phyloP scores from a whole-genome alignment of 768 basidiomycete genomes.

The Agrocybe pediades region DNA sequence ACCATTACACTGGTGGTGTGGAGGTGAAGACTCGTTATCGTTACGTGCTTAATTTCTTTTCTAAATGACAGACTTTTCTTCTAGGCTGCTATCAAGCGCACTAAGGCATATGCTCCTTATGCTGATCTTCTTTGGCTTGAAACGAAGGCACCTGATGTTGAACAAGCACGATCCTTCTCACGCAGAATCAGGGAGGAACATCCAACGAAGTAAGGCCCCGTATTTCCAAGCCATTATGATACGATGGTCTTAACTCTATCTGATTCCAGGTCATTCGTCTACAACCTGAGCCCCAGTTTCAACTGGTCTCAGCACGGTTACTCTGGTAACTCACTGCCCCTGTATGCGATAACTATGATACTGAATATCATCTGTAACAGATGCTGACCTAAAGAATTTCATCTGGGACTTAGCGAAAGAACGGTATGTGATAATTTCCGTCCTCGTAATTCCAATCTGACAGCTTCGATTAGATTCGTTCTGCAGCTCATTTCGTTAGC shows the following conservation, averaged over 20 bases:
- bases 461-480: slow-evolving; percentile 61
- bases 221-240: background rate
- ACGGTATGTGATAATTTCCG: slow-evolving; percentile 47
- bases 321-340: slow-evolving; percentile 41
- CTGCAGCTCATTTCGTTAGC: slow-evolving; percentile 89
- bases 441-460: slow-evolving; percentile 2
- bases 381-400: slow-evolving; percentile 79
- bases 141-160: slow-evolving; percentile 84
- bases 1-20: slow-evolving; percentile 82
- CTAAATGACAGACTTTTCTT: background rate
- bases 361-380: slow-evolving; percentile 30
- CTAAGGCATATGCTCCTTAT: slow-evolving; percentile 79
- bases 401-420: slow-evolving; percentile 91
- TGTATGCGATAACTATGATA: background rate
- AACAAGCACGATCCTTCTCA: slow-evolving; percentile 79
- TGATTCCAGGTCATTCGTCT: slow-evolving; percentile 73
- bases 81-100: slow-evolving; percentile 79
- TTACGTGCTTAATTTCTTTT: background rate
- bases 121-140: slow-evolving; percentile 93
- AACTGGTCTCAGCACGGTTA: slow-evolving; percentile 90
- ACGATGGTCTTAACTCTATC: background rate
- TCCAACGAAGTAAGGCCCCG: slow-evolving; percentile 65
- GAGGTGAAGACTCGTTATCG: slow-evolving; percentile 39
- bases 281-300: slow-evolving; percentile 93
- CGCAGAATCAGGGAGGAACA: slow-evolving; percentile 68